Evolutionary conservation across 1,139 yeast species (phyloP), one percentile per base, ranked within the genome.

Genomic region (Arxiozyma telluris): DNA sequence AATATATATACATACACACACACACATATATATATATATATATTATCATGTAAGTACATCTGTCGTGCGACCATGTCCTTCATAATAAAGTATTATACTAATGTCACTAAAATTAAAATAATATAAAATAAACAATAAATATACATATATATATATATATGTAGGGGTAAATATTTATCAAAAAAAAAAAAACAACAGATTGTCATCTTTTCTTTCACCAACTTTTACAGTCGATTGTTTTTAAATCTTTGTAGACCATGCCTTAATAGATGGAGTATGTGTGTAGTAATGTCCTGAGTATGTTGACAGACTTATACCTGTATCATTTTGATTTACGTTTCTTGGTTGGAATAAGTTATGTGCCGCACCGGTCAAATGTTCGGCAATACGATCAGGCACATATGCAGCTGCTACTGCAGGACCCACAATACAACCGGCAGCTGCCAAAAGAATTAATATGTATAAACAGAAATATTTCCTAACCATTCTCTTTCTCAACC

Each of bases 401-500:
- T 73, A 66, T 45, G 73, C 71, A 45, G 84, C 76, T 39, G 87
- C 94, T 60, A 81, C 86, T 41, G 97, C 97, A 59, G 99, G 99
- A 44, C 94, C 98, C 62, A 84, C 87, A 70, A 94, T 84, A 69
- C 91, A 73, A 51, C 80, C 83, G 61, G 84, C 82, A 67, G 90
- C 89, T 59, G 88, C 67, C 45, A 82, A 69, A 67, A 94, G 75
- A 60, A 94, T 75, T 53, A 75, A 66, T 65, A 89, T 83, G 80
- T 84, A 93, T 69, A 93, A 78, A 41, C 88, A 74, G 61, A 95
- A 85, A 77, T 93, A 93, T 76, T 90, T 90, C 75, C 89, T 84
- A 50, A 94, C 96, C 96, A 93, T 93, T 77, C 98, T 85, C 87
- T 87, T 91, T 77, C 99, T 87, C 72, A 94, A 84, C 76, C 90